A percentile compares a stretch with the other conserved stretches of the same genome.
These are phyloP conservation scores for Fusarium torulosum DNA, from an alignment of 2,329 filamentous ascomycete genomes.

Conservation along the genomic window DNA sequence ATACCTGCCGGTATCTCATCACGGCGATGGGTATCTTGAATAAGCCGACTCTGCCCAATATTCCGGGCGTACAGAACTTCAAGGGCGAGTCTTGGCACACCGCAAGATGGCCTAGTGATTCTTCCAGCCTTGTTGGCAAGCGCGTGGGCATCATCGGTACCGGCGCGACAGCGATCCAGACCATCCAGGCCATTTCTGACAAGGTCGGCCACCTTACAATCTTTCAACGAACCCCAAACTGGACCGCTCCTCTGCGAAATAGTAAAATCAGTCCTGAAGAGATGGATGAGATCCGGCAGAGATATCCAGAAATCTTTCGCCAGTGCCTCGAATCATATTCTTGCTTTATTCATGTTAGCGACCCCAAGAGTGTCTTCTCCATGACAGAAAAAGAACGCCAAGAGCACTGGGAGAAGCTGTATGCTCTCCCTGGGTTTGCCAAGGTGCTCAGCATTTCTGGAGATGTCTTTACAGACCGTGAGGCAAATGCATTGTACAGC, in stretches of 20 bases:
- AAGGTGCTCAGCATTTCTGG: slow-evolving; percentile 34
- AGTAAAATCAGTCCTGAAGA: slow-evolving; percentile 33
- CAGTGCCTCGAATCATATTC: slow-evolving; percentile 38
- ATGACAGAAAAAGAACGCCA: slow-evolving; percentile 33
- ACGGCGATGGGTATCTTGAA: slow-evolving; percentile 39
- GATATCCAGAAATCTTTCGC: slow-evolving; percentile 41
- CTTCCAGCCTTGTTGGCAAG: slow-evolving; percentile 18
- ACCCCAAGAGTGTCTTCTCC: slow-evolving; percentile 34
- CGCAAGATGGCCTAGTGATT: slow-evolving; percentile 27
- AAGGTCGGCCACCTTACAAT: slow-evolving; percentile 30
- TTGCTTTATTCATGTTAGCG: slow-evolving; percentile 41
- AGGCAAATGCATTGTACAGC: slow-evolving; percentile 34
- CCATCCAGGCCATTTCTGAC: slow-evolving; percentile 37
- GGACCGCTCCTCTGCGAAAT: slow-evolving; percentile 44
- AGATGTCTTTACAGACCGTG: slow-evolving; percentile 28
- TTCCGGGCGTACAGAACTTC: slow-evolving; percentile 26
- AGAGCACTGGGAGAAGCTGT: slow-evolving; percentile 31
- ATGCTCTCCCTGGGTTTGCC: slow-evolving; percentile 22
- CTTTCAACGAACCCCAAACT: slow-evolving; percentile 42
- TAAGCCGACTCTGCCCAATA: slow-evolving; percentile 20
- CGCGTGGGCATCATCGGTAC: slow-evolving; percentile 37
- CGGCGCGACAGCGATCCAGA: slow-evolving; percentile 35
- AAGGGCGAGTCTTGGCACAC: slow-evolving; percentile 37
- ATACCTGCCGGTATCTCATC: slow-evolving; percentile 27
- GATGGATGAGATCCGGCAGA: slow-evolving; percentile 38